Evolutionary conservation across 192 early-diverging fungal species (phyloP), one percentile per base, ranked within the genome.

Genomic region (Mortierella hygrophila): DNA sequence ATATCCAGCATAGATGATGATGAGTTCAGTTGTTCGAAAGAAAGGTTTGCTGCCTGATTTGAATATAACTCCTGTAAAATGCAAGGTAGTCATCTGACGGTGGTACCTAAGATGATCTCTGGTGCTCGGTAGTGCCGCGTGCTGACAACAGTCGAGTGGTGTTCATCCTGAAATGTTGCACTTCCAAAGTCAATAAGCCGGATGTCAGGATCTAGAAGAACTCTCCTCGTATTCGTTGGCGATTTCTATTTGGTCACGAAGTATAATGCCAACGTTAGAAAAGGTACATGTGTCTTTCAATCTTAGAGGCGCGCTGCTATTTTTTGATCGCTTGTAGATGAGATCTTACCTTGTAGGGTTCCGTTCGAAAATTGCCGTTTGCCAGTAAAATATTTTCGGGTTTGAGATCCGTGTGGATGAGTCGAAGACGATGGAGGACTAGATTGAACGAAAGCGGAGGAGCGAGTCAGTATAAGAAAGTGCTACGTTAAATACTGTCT

Each of bases 321-420:
- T 18, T 65, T 65, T 29, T 15, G n/a, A 13, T 32, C 11, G 32
- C 60, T 15, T 32, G 15, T 65, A 65, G 60, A 65, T 65, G 60
- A 32, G 52, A 29, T 74, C 32, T 37, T 80, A 84, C 89, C 80
- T 83, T 88, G 38, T 82, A 94, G 18, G 92, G 90, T 54, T 91
- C 88, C 47, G 88, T 80, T 74, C 89, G 89, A 80, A 87, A 94
- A 23, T 86, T 88, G 74, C 91, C 92, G 77, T 90, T 93, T 35
- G 91, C 92, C n/a, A 97, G 90, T 78, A 98, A 77, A 80, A 98
- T 97, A 85, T 98, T 98, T 78, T 98, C 97, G 4, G 98, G 98
- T 85, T 99, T 99, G 68, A 99, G 89, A 87, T 99, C 98, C 7
- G 98, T 99, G 89, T 99, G 98, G 68, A 99, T 94, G 21, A 99